Percentiles rank a stretch among this genome's conserved stretches.
Evolutionary conservation across 192 early-diverging fungal genomes (phyloP).

Genomic region (Podila epigama): DNA sequence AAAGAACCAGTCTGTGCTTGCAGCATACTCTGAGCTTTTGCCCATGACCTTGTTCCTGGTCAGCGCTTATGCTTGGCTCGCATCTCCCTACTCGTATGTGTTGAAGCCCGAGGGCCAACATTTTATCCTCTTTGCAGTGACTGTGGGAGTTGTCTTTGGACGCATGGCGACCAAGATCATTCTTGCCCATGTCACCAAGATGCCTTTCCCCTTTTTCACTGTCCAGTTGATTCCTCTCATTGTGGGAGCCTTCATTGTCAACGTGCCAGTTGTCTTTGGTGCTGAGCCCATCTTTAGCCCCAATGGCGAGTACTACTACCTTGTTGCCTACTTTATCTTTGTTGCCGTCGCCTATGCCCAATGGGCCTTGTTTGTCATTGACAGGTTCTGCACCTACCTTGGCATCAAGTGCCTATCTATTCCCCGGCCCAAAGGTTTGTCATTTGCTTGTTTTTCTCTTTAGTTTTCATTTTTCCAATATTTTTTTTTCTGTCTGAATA

Average conservation of each 20-base stretch:
- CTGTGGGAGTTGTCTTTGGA: slow-evolving; percentile 83
- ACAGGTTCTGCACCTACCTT: slow-evolving; percentile 86
- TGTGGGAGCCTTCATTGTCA: slow-evolving; percentile 72
- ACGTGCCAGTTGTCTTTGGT: slow-evolving; percentile 58
- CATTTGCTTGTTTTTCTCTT: not conserved
- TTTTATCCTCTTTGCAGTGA: slow-evolving; percentile 76
- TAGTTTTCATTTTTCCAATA: not conserved
- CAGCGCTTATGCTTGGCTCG: slow-evolving; percentile 75
- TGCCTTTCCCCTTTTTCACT: slow-evolving; percentile 83
- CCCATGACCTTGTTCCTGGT: slow-evolving; percentile 68
- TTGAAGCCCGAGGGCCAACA: slow-evolving; percentile 72
- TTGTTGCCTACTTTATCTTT: slow-evolving; percentile 76
- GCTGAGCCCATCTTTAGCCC: slow-evolving; percentile 72
- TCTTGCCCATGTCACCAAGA: slow-evolving; percentile 87
- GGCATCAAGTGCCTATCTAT: slow-evolving; percentile 89
- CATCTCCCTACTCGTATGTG: slow-evolving; percentile 72
- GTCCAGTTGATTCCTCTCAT: slow-evolving; percentile 78
- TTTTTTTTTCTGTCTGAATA: not conserved
- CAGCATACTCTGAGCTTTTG: slow-evolving; percentile 67
- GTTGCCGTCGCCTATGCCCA: slow-evolving; percentile 79
- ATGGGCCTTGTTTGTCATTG: slow-evolving; percentile 88
- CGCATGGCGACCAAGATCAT: slow-evolving; percentile 91
- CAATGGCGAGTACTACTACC: slow-evolving; percentile 70
- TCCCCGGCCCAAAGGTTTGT: slow-evolving; percentile 54
- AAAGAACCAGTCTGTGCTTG: slow-evolving; percentile 66